phyloP scores from a whole-genome alignment of 2,329 filamentous ascomycete species.

The Colletotrichum viniferum region DNA sequence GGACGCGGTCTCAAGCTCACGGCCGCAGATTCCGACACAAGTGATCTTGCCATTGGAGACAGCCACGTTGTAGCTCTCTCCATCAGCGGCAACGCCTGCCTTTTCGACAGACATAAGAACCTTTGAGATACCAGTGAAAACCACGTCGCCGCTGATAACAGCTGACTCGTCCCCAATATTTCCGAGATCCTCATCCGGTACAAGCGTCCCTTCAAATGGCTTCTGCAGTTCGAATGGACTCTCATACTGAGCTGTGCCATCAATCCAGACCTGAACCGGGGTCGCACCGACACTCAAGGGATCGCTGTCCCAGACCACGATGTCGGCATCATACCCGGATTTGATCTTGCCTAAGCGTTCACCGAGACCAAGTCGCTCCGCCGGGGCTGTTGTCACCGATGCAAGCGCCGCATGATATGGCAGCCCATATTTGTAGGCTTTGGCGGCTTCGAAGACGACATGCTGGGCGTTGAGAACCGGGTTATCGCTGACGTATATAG shows the following conservation, averaged over 20 bases:
- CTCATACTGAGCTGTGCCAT: constrained; percentile 63
- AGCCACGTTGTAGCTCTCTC: constrained; percentile 50
- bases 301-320: constrained; percentile 68
- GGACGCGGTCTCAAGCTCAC: constrained; percentile 43
- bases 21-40: constrained; percentile 59
- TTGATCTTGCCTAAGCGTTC: constrained; percentile 65
- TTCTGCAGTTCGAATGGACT: constrained; percentile 59
- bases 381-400: constrained; percentile 62
- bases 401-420: constrained; percentile 65
- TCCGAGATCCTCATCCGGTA: constrained; percentile 42
- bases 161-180: constrained; percentile 44
- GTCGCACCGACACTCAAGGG: constrained; percentile 65
- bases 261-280: constrained; percentile 68
- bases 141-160: constrained; percentile 36
- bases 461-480: constrained; percentile 74
- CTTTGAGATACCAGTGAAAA: constrained; percentile 62
- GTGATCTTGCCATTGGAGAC: constrained; percentile 58
- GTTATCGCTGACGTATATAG: constrained; percentile 73
- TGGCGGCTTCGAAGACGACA: constrained; percentile 68
- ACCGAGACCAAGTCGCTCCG: constrained; percentile 60
- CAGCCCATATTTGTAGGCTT: constrained; percentile 63
- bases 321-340: constrained; percentile 64
- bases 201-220: constrained; percentile 40
- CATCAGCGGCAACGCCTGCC: constrained; percentile 23
- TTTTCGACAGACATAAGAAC: constrained; percentile 51